These are phyloP conservation scores for Whalleya microplaca DNA, from an alignment of 2,329 filamentous ascomycete species.

Conservation along the genomic window DNA sequence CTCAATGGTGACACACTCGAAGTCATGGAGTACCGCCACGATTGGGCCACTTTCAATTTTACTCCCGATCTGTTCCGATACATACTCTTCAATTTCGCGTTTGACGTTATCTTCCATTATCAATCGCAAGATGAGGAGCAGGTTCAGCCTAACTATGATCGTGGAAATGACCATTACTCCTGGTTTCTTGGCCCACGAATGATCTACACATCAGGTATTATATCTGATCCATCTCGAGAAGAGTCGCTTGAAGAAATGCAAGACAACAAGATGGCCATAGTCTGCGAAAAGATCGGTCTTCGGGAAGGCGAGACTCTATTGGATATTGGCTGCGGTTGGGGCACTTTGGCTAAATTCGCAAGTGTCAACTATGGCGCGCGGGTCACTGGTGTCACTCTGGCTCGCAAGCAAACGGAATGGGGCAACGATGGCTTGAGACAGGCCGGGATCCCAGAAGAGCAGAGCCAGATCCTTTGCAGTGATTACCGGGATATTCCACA, in stretches of 20 bases:
- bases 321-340: slow-evolving; percentile 95
- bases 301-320: slow-evolving; percentile 80
- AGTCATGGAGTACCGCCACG: slow-evolving; percentile 86
- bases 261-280: slow-evolving; percentile 92
- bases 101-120: slow-evolving; percentile 87
- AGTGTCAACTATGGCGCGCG: slow-evolving; percentile 84
- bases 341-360: slow-evolving; percentile 87
- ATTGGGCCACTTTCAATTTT: slow-evolving; percentile 92
- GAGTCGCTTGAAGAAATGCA: slow-evolving; percentile 91
- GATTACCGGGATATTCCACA: slow-evolving; percentile 90
- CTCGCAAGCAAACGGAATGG: slow-evolving; percentile 92
- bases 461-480: slow-evolving; percentile 88
- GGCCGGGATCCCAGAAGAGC: slow-evolving; percentile 77
- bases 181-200: slow-evolving; percentile 97
- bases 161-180: slow-evolving; percentile 93
- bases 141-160: slow-evolving; percentile 93
- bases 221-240: slow-evolving; percentile 81
- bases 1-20: slow-evolving; percentile 91
- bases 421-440: slow-evolving; percentile 84
- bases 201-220: slow-evolving; percentile 94
- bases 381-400: slow-evolving; percentile 86
- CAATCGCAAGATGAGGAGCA: slow-evolving; percentile 93
- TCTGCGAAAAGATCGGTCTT: slow-evolving; percentile 90
- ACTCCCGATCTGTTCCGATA: slow-evolving; percentile 80
- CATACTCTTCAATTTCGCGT: slow-evolving; percentile 81